Evolutionary conservation across 495 filamentous ascomycete species (phyloP).

Genomic region (Chaetomium cochliodes): DNA sequence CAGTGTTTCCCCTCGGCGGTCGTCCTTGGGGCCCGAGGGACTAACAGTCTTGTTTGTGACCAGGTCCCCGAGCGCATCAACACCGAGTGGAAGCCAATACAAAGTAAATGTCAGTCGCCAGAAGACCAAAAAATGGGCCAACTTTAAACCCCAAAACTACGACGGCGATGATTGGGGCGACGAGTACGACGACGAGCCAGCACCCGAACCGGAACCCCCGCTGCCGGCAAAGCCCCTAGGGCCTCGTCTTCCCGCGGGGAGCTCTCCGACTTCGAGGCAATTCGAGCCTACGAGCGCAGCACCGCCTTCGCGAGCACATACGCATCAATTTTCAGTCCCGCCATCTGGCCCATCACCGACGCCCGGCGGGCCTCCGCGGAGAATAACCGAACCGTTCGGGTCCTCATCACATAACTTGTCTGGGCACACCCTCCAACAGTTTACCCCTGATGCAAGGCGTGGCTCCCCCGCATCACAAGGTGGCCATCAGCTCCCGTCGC

Average conservation of each 20-base stretch:
- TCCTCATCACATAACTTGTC: background rate
- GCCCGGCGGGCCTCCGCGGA: slow-evolving; percentile 18
- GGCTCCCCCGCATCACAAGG: slow-evolving; percentile 27
- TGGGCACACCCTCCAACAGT: background rate
- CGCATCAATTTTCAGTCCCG: slow-evolving; percentile 16
- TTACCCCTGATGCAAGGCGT: slow-evolving; percentile 18
- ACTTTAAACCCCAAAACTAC: slow-evolving; percentile 83
- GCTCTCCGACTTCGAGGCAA: slow-evolving; percentile 19
- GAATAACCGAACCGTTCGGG: slow-evolving; percentile 15
- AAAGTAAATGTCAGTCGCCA: slow-evolving; percentile 80
- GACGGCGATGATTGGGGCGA: slow-evolving; percentile 94
- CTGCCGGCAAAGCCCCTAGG: slow-evolving; percentile 35
- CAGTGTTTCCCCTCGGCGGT: slow-evolving; percentile 5
- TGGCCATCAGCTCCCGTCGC: slow-evolving; percentile 31
- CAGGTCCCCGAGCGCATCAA: slow-evolving; percentile 37
- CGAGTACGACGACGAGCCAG: slow-evolving; percentile 65
- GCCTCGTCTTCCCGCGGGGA: slow-evolving; percentile 26
- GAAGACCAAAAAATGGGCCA: slow-evolving; percentile 93
- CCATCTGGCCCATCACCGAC: slow-evolving; percentile 10
- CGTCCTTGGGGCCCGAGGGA: background rate
- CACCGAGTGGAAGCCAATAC: slow-evolving; percentile 39
- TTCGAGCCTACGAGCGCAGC: slow-evolving; percentile 17
- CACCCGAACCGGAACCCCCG: slow-evolving; percentile 46
- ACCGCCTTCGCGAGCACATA: slow-evolving; percentile 28
- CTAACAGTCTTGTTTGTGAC: background rate